Evolutionary conservation across 1,284 basidiomycete genomes (phyloP), one percentile per base, ranked within the genome.

Genomic region (Ceratobasidium sp.): DNA sequence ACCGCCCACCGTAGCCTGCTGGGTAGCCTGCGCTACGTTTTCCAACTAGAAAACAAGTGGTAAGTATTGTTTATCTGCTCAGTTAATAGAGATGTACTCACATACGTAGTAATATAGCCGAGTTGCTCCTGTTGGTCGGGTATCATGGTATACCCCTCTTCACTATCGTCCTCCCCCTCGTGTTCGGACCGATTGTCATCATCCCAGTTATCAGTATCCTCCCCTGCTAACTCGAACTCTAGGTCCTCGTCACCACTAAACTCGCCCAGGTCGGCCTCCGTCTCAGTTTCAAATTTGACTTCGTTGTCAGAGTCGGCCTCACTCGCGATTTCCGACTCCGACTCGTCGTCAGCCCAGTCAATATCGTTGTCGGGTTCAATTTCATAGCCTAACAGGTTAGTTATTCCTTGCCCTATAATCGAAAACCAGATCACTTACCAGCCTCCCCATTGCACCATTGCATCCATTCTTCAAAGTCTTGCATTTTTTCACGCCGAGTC

Each of bases 401-500:
- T 48, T 6, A 48, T 48, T 48, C 46, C 6, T 48, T 9, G 46
- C 21, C 46, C n/a, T 23, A 48, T 9, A 23, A 6, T 23, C 6
- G 6, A 18, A 48, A 23, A 48, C 21, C 16, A 18, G n/a, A 18
- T 48, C 46, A 23, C 46, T 34, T 53, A 41, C 48, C 30, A 41
- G 32, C 41, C 14, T 12, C 30, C 26, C 32, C 45, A n/a, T 39
- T 26, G 18, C 61, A 34, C 64, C 64, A 69, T 18, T 14, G 1
- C 43, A 69, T 43, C 39, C 55, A 69, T 18, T 28, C 43, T n/a
- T 69, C 39, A 28, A 69, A 69, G 18, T 53, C 48, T 30, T n/a
- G 45, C 1, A 69, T 39, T 28, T 39, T 69, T 34, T 69, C 65
- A 2, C 28, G 50, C 16, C 50, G 30, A 41, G 4, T 43, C 65